Conservation (phyloP, 1,139 yeast species). For the Geotrichum klebahnii region DNA sequence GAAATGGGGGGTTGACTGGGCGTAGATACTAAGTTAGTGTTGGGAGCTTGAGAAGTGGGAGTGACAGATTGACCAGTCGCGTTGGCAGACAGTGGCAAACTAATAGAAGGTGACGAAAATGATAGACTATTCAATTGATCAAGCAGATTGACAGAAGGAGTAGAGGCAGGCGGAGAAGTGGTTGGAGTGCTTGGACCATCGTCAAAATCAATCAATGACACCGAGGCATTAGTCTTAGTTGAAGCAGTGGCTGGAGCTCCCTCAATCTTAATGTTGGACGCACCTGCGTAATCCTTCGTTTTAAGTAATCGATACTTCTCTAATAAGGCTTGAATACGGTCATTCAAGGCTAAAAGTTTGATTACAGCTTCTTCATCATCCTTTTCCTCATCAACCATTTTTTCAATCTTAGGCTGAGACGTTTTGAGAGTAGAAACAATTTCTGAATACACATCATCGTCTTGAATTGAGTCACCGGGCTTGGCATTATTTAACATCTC, state of each 20-base stretch:
- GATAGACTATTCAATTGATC: slow-evolving; percentile 61
- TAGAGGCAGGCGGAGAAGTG: slow-evolving; percentile 12
- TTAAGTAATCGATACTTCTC: slow-evolving; percentile 64
- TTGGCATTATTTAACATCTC: slow-evolving; percentile 73
- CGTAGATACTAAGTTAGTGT: slow-evolving; percentile 9
- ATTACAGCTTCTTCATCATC: slow-evolving; percentile 56
- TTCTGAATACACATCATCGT: slow-evolving; percentile 61
- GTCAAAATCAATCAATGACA: slow-evolving; percentile 77
- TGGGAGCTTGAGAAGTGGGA: slow-evolving; percentile 19
- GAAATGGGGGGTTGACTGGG: neutral
- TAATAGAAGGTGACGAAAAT: slow-evolving; percentile 9
- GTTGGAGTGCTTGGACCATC: slow-evolving; percentile 41
- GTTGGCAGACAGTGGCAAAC: slow-evolving; percentile 6
- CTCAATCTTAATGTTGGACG: slow-evolving; percentile 52
- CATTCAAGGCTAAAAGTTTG: slow-evolving; percentile 67
- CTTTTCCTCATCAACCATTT: slow-evolving; percentile 73
- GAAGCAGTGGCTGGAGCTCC: slow-evolving; percentile 37
- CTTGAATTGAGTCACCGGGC: slow-evolving; percentile 48
- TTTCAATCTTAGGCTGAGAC: slow-evolving; percentile 82
- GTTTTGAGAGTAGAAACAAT: slow-evolving; percentile 74
- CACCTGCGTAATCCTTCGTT: slow-evolving; percentile 59
- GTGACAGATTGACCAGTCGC: slow-evolving; percentile 4
- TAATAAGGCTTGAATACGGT: slow-evolving; percentile 65
- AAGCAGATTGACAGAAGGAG: slow-evolving; percentile 48
- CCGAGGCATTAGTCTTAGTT: slow-evolving; percentile 30